Evolutionary conservation across 306 rosid species (phyloP), one percentile per base, ranked within the genome.

Genomic region (Corylus heterophylla): DNA sequence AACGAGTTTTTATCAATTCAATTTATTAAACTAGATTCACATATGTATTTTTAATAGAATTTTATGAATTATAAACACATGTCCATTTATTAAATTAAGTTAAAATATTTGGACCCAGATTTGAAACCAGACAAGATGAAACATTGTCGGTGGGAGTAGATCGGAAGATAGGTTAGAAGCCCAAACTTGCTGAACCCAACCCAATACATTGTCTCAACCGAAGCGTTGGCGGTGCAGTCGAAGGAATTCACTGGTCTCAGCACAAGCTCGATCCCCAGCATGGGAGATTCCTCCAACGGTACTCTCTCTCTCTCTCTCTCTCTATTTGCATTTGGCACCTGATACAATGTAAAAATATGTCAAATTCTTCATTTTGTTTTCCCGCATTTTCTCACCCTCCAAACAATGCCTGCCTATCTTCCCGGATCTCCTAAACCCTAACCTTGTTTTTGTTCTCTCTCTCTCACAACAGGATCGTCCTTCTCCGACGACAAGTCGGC

Each of bases 271-370:
- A 29, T 73, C 44, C 18, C 83, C 44, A 72, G 49, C n/a, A 94
- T 94, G 98, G 94, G 89, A 62, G 84, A 88, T 90, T 82, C 79
- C 74, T 82, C 75, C 66, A 75, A 76, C 4, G 89, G 97, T 93
- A 67, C 45, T 76, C 78, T 80, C 29, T 74, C 73, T 69, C 77
- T 80, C 79, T 77, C 78, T 49, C 74, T 63, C 69, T 71, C 18
- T 42, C 48, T 64, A 82, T 39, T 18, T 29, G 5, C 9, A 37
- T 37, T 80, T 76, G 72, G 42, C 61, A 80, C 7, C 54, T 45
- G 2, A 68, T 76, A 78, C 66, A 78, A 70, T 80, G 42, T 48
- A 20, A 42, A 2, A 12, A 20, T 27, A 4, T 47, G 54, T 62
- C 2, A 35, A 77, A 11, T 48, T 25, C 64, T 63, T 10, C 58